A percentile compares a stretch with the other conserved stretches of the same genome.
These are phyloP conservation scores for Ceratocystiopsis minuta DNA, from an alignment of 2,329 filamentous ascomycete species.

Conservation along the genomic window DNA sequence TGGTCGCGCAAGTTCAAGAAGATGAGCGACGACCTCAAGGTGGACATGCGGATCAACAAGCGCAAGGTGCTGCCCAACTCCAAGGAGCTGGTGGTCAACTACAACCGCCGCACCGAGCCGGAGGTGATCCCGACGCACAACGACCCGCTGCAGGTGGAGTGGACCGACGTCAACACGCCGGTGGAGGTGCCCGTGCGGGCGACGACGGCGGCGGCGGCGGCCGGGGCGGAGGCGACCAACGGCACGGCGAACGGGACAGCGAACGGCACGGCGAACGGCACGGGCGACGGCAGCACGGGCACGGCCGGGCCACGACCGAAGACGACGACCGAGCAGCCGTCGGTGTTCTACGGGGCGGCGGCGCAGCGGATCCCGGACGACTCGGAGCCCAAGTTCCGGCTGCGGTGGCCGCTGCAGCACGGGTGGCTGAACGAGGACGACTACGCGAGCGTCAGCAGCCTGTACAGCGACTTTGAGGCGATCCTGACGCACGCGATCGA, in stretches of 20 bases:
- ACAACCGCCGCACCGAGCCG: constrained; percentile 67
- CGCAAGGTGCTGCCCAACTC: constrained; percentile 92
- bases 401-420: constrained; percentile 79
- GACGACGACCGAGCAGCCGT: constrained; percentile 20
- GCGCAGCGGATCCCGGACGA: constrained; percentile 78
- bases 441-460: constrained; percentile 59
- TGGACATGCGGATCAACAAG: constrained; percentile 85
- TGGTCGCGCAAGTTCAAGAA: constrained; percentile 56
- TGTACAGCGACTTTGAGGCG: constrained; percentile 74
- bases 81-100: constrained; percentile 87
- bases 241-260: background rate
- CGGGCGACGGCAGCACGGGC: background rate
- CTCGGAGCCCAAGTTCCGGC: constrained; percentile 73
- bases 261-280: background rate
- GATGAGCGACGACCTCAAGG: constrained; percentile 73
- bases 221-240: background rate
- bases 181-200: background rate
- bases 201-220: background rate
- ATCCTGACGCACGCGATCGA: constrained; percentile 76
- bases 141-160: constrained; percentile 82
- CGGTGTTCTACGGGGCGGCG: constrained; percentile 62
- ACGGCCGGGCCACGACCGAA: background rate
- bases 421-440: constrained; percentile 85
- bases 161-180: constrained; percentile 58
- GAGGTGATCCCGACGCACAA: constrained; percentile 90